Conservation (phyloP, 306 rosid species). For the Sicyos baderoa region DNA sequence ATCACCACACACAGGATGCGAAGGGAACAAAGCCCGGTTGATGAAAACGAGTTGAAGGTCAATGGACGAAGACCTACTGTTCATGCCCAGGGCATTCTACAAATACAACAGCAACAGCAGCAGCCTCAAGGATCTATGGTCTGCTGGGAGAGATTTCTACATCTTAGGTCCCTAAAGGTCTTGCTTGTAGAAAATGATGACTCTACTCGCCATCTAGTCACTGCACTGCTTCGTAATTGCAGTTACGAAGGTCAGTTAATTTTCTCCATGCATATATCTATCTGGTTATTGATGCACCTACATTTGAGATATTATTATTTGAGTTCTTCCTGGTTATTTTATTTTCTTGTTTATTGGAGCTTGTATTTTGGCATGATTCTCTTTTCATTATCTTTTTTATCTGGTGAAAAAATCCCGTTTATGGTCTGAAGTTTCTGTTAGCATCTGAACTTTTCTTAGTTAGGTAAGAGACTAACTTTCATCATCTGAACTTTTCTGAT, state of each 20-base stretch:
- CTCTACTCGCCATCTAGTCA: slow-evolving; percentile 76
- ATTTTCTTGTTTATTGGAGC: too few relatives aligned
- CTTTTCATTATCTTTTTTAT: too few relatives aligned
- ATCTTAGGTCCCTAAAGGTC: slow-evolving; percentile 72
- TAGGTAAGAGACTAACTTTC: too few relatives aligned
- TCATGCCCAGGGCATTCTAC: slow-evolving; percentile 37
- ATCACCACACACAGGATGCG: slow-evolving; percentile 30
- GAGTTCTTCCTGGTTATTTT: too few relatives aligned
- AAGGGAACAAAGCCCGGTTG: slow-evolving; percentile 26
- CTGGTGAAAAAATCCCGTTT: not conserved
- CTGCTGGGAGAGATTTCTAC: slow-evolving; percentile 90
- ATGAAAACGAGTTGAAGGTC: slow-evolving; percentile 39
- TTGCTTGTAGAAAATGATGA: slow-evolving; percentile 82
- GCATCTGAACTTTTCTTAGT: not conserved
- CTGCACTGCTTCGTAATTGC: slow-evolving; percentile 90
- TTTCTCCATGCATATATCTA: not conserved
- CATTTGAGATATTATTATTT: not conserved
- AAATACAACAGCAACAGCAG: slow-evolving; percentile 44
- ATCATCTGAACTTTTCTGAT: not conserved
- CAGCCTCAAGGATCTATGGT: slow-evolving; percentile 58
- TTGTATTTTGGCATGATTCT: too few relatives aligned
- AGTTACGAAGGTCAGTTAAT: slow-evolving; percentile 70
- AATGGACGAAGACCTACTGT: slow-evolving; percentile 33
- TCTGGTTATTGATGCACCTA: not conserved
- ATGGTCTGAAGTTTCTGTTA: not conserved